These are phyloP conservation scores for Aspergillus aculeatinus DNA, from an alignment of 2,329 filamentous ascomycete genomes.

Conservation along the genomic window DNA sequence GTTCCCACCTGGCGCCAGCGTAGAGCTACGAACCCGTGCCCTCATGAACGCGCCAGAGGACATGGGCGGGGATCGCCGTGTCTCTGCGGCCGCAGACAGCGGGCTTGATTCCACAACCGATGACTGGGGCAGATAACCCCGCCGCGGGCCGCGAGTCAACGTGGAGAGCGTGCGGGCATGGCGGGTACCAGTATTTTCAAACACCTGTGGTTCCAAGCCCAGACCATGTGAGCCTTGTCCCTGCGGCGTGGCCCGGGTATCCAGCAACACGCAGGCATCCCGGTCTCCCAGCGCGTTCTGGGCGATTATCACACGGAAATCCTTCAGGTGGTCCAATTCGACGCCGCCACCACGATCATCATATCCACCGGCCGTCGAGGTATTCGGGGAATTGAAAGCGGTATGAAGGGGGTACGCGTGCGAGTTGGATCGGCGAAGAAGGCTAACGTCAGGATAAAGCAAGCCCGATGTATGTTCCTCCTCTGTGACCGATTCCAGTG, in stretches of 20 bases:
- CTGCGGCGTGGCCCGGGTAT: constrained; percentile 36
- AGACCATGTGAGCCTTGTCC: constrained; percentile 33
- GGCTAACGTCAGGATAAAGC: constrained; percentile 47
- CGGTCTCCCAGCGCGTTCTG: constrained; percentile 50
- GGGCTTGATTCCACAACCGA: constrained; percentile 36
- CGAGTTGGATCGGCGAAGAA: constrained; percentile 42
- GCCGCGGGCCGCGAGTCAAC: constrained; percentile 36
- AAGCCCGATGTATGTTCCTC: constrained; percentile 51
- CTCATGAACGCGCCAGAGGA: constrained; percentile 42
- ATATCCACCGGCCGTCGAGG: constrained; percentile 43
- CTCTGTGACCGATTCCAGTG: constrained; percentile 50
- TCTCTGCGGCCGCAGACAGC: constrained; percentile 32
- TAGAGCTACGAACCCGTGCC: constrained; percentile 47
- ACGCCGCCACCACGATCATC: constrained; percentile 49
- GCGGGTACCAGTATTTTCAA: constrained; percentile 29
- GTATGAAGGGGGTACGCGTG: constrained; percentile 44
- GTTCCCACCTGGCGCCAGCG: constrained; percentile 37
- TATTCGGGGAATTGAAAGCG: constrained; percentile 45
- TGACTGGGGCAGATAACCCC: constrained; percentile 35
- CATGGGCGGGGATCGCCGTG: constrained; percentile 33
- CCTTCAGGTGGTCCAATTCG: constrained; percentile 45
- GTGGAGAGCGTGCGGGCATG: constrained; percentile 42
- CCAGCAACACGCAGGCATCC: constrained; percentile 48
- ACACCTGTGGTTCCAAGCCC: constrained; percentile 35
- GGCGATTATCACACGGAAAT: constrained; percentile 48